These are phyloP conservation scores for Apiospora phragmitis DNA, from an alignment of 2,329 filamentous ascomycete species.

Conservation along the genomic window DNA sequence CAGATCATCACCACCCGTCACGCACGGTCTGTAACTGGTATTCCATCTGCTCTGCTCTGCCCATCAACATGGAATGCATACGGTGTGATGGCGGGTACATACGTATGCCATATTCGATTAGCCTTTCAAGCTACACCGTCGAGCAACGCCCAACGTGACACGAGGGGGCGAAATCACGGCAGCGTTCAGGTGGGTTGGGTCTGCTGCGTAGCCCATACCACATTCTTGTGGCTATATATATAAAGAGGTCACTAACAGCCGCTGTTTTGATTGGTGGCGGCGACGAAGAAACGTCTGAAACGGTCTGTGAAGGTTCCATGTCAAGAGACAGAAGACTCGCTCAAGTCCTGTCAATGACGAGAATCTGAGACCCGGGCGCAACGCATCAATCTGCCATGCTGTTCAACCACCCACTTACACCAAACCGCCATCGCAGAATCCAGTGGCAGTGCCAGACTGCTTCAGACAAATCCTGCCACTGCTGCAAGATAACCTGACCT, in stretches of 20 bases:
- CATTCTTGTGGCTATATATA: constrained; percentile 7
- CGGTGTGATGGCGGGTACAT: neutral
- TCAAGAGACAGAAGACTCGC: neutral
- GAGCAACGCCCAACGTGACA: neutral
- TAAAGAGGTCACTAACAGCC: neutral
- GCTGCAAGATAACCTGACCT: neutral
- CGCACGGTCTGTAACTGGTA: neutral
- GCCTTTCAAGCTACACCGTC: neutral
- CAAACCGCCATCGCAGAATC: neutral
- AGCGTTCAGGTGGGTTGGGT: neutral
- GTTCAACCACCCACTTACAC: neutral
- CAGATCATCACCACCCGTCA: neutral
- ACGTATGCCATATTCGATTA: neutral
- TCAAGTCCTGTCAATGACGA: constrained; percentile 6
- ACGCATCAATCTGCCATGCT: constrained; percentile 1
- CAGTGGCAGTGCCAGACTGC: neutral
- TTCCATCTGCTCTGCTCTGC: too few species aligned
- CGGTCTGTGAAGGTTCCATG: neutral
- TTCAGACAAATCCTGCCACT: neutral
- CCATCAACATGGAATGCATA: neutral
- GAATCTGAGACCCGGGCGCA: neutral
- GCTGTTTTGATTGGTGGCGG: constrained; percentile 1
- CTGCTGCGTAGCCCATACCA: neutral
- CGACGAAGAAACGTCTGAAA: constrained; percentile 6
- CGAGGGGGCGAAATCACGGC: neutral